Conservation (phyloP, 306 rosid species). For the Cicer bijugum region DNA sequence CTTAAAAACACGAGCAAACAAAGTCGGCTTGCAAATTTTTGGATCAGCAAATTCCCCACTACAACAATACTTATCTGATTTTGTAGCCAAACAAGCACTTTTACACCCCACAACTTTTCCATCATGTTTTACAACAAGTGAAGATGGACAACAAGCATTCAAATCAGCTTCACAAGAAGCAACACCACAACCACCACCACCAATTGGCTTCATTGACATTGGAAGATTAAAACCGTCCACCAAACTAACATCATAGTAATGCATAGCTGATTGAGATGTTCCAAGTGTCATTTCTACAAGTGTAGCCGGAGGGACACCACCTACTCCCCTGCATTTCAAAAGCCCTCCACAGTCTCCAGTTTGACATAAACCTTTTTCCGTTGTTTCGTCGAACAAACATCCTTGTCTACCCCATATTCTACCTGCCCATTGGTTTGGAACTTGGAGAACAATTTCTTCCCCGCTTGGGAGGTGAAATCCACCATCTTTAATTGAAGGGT, state of each 20-base stretch:
- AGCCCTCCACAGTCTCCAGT: constrained; percentile 73
- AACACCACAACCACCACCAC: constrained; percentile 54
- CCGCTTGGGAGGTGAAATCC: constrained; percentile 72
- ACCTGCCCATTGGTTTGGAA: constrained; percentile 71
- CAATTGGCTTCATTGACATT: constrained; percentile 53
- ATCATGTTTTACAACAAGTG: constrained; percentile 49
- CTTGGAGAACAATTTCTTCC: constrained; percentile 48
- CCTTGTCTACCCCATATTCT: constrained; percentile 84
- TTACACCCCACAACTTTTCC: constrained; percentile 79
- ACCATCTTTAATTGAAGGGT: constrained; percentile 57
- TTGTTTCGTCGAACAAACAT: constrained; percentile 53
- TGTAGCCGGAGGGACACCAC: constrained; percentile 74
- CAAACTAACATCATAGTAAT: constrained; percentile 76
- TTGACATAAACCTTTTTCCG: constrained; percentile 61
- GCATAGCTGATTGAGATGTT: constrained; percentile 55
- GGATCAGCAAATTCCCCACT: constrained; percentile 62
- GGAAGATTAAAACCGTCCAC: constrained; percentile 80
- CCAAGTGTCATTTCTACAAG: constrained; percentile 70
- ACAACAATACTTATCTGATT: constrained; percentile 66
- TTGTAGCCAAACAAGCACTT: constrained; percentile 75
- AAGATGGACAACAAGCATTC: constrained; percentile 63
- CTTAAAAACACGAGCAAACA: constrained; percentile 61
- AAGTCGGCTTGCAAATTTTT: constrained; percentile 57
- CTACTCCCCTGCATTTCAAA: constrained; percentile 60
- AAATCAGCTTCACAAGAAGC: constrained; percentile 65